Evolutionary conservation across 176 grass and related monocot species (phyloP).

Genomic region (Oryza punctata): DNA sequence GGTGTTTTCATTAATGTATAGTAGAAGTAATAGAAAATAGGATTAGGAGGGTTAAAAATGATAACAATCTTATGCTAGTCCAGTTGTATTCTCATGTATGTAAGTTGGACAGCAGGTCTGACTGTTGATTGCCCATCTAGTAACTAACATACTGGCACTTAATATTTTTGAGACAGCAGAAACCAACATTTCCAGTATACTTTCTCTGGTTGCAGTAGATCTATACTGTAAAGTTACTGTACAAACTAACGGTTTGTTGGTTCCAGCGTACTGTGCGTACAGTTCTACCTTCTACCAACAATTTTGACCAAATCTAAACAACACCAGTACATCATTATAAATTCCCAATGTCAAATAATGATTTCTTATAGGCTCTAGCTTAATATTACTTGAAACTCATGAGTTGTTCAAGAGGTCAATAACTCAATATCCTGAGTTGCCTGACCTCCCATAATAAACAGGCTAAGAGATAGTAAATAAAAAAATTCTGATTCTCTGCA

Average conservation of each 20-base stretch:
- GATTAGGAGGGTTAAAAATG: not conserved
- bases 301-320: conserved; percentile 21
- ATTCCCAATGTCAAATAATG: conserved; percentile 9
- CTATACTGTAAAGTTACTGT: not conserved
- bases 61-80: not conserved
- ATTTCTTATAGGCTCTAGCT: not conserved
- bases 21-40: not conserved
- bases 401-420: not conserved
- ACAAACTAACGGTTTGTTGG: not conserved
- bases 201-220: not conserved
- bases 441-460: not conserved
- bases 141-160: not conserved
- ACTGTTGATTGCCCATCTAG: not conserved
- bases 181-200: not conserved
- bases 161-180: not conserved
- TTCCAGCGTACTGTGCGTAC: not conserved
- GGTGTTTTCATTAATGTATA: conserved; percentile 23
- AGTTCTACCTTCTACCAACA: not conserved
- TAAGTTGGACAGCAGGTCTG: conserved; percentile 3
- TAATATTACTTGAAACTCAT: not conserved
- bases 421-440: not conserved
- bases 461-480: not conserved
- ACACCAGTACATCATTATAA: not conserved
- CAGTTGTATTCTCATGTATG: not conserved
- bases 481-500: conserved; percentile 3